These are phyloP conservation scores for Neurospora sp. DNA, from an alignment of 495 filamentous ascomycete species.

Conservation along the genomic window DNA sequence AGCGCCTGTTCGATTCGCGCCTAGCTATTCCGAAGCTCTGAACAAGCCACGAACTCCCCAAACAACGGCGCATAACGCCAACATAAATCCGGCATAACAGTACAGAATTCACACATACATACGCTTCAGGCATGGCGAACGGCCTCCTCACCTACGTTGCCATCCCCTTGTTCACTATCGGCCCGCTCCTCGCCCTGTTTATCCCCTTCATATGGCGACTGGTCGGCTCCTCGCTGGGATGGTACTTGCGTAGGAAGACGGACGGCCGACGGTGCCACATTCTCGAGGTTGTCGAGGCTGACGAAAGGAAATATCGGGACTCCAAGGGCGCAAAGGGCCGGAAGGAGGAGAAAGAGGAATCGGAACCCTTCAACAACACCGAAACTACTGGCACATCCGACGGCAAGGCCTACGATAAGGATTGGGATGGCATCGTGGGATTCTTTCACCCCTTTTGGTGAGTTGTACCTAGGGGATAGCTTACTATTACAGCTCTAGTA, in stretches of 20 bases:
- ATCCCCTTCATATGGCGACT: constrained; percentile 25
- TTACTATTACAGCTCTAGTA: not conserved
- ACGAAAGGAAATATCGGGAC: constrained; percentile 43
- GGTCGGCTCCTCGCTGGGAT: constrained; percentile 45
- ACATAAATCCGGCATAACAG: not conserved
- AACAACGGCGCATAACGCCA: not conserved
- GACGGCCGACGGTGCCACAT: constrained; percentile 51
- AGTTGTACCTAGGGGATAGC: constrained; percentile 8
- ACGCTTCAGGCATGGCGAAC: not conserved
- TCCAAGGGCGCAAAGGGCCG: constrained; percentile 19
- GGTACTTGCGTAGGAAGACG: constrained; percentile 56
- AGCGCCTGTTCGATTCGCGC: not conserved
- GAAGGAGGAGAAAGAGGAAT: constrained; percentile 29
- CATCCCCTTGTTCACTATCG: constrained; percentile 11
- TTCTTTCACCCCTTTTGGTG: constrained; percentile 98
- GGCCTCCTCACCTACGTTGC: constrained; percentile 10
- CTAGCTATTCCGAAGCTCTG: not conserved
- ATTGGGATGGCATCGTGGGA: constrained; percentile 77
- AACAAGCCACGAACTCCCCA: not conserved
- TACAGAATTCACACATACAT: not conserved
- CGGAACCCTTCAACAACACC: constrained; percentile 50
- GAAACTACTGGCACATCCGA: constrained; percentile 43
- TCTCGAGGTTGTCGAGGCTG: constrained; percentile 47
- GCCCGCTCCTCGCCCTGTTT: constrained; percentile 20
- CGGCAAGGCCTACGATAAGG: constrained; percentile 38